Conservation (phyloP, 192 early-diverging fungal species). For the Coemansia guatemalensis region DNA sequence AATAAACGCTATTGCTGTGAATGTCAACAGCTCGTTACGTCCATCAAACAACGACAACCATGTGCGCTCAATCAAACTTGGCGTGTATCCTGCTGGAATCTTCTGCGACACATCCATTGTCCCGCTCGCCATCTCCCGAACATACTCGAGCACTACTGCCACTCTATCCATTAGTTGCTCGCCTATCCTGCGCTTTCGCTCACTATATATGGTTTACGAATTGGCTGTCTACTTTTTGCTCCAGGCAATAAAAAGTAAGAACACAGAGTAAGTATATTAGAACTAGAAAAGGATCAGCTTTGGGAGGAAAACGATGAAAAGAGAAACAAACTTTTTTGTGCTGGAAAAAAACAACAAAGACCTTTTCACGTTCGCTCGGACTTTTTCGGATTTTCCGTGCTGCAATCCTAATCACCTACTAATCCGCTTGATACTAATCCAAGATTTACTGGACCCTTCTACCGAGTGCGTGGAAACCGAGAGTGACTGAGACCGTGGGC, state of each 20-base stretch:
- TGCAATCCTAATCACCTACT: too few relatives aligned
- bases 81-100: conserved; percentile 40
- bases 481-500: too few relatives aligned
- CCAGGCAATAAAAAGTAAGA: not conserved
- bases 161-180: conserved; percentile 15
- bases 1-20: conserved; percentile 72
- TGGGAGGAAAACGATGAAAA: conserved; percentile 4
- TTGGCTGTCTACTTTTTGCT: not conserved
- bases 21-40: conserved; percentile 68
- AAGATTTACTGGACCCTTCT: too few relatives aligned
- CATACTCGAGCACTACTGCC: conserved; percentile 20
- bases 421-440: too few relatives aligned
- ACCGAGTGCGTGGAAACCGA: too few relatives aligned
- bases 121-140: conserved; percentile 35
- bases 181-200: not conserved
- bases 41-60: conserved; percentile 69
- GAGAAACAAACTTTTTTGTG: not conserved
- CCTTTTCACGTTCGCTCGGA: not conserved
- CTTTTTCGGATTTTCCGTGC: too few relatives aligned
- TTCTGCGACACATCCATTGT: conserved; percentile 32
- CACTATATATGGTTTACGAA: not conserved
- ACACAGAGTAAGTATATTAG: not conserved
- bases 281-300: not conserved
- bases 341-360: not conserved
- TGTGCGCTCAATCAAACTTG: conserved; percentile 55